phyloP scores from a whole-genome alignment of 1,284 basidiomycete species.

The Trametes sp. region DNA sequence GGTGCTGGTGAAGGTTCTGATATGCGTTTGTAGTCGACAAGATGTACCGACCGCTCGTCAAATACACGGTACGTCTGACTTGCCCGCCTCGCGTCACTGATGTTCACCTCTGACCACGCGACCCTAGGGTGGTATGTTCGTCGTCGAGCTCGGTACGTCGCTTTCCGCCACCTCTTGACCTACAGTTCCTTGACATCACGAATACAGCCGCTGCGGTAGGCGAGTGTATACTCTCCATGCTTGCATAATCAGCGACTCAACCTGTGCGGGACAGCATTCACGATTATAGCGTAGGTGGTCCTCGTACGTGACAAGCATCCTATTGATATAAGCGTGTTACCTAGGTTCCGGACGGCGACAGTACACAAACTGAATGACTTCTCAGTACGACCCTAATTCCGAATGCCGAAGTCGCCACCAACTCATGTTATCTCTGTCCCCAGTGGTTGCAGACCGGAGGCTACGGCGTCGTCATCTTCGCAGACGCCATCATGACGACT shows the following conservation, averaged over 20 bases:
- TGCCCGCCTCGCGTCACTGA: not conserved
- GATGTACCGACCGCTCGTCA: not conserved
- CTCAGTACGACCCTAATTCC: not conserved
- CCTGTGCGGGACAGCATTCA: not conserved
- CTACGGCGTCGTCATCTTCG: not conserved
- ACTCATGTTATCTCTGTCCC: not conserved
- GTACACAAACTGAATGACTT: not conserved
- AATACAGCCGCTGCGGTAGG: not conserved
- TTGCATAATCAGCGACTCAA: not conserved
- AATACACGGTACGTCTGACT: not conserved
- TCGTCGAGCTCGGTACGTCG: not conserved
- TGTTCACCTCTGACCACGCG: not conserved
- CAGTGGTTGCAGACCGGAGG: not conserved
- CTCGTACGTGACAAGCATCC: no score
- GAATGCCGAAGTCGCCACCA: not conserved
- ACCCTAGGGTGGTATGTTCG: not conserved
- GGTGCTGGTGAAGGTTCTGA: no score
- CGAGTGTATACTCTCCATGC: not conserved
- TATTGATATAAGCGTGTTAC: no score
- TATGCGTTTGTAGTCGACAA: not conserved
- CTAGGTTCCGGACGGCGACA: not conserved
- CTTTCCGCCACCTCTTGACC: no score
- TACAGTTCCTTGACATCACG: no score
- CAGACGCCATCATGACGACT: slow-evolving; percentile 21
- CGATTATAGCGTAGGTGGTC: not conserved